These are phyloP conservation scores for Suzukiozyma palmioleophila DNA, from an alignment of 1,139 yeast genomes.

Conservation along the genomic window DNA sequence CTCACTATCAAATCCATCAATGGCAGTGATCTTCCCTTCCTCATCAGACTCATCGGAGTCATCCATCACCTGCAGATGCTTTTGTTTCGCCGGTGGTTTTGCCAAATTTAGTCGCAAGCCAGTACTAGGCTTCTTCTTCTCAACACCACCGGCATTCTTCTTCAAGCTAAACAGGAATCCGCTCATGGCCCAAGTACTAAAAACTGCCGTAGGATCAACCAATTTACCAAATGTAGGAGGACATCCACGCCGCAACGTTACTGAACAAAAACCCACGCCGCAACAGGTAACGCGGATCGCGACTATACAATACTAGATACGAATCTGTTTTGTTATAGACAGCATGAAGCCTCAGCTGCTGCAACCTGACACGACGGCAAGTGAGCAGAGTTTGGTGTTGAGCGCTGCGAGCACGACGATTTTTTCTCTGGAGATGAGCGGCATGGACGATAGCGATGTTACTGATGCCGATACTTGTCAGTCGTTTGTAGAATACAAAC, in stretches of 20 bases:
- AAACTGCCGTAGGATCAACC: too few relatives aligned
- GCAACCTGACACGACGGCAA: neutral
- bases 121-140: neutral
- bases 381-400: neutral
- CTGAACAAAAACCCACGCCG: neutral
- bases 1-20: constrained; percentile 17
- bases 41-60: constrained; percentile 18
- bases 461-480: constrained; percentile 16
- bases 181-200: constrained; percentile 11
- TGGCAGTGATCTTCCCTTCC: constrained; percentile 14
- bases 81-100: too few relatives aligned
- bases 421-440: neutral
- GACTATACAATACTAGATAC: neutral
- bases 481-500: neutral
- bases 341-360: neutral
- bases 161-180: constrained; percentile 27
- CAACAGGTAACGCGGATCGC: neutral
- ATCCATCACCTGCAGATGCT: neutral
- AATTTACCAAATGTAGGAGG: too few relatives aligned
- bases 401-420: neutral
- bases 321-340: neutral
- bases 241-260: neutral
- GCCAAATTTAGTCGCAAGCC: neutral
- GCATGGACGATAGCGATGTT: constrained; percentile 12
- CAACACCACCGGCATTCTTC: constrained; percentile 7